Evolutionary conservation across 495 filamentous ascomycete genomes (phyloP).

Genomic region (Friedmanniomyces endolithicus): DNA sequence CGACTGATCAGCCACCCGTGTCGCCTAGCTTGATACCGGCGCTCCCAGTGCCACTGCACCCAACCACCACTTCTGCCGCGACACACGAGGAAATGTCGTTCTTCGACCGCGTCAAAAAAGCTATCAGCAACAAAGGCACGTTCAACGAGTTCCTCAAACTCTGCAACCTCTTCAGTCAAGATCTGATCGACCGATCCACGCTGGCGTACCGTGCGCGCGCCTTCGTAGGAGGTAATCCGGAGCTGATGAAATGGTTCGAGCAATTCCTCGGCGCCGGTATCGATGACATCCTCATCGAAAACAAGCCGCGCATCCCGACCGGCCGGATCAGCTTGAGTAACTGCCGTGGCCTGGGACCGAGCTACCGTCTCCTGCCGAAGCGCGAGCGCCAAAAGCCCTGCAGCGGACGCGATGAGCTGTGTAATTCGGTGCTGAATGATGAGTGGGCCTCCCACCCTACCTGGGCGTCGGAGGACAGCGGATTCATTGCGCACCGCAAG

Average conservation of each 20-base stretch:
- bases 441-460: slow-evolving; percentile 98
- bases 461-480: slow-evolving; percentile 97
- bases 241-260: slow-evolving; percentile 78
- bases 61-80: slow-evolving; percentile 50
- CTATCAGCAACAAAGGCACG: slow-evolving; percentile 76
- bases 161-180: slow-evolving; percentile 83
- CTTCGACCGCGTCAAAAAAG: slow-evolving; percentile 95
- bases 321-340: slow-evolving; percentile 79
- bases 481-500: slow-evolving; percentile 95
- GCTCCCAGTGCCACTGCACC: slow-evolving; percentile 72
- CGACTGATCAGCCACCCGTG: slow-evolving; percentile 53
- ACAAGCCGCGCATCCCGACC: slow-evolving; percentile 56
- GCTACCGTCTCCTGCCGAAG: slow-evolving; percentile 84
- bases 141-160: slow-evolving; percentile 94
- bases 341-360: slow-evolving; percentile 84
- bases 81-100: slow-evolving; percentile 71
- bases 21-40: slow-evolving; percentile 79
- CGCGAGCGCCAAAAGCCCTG: slow-evolving; percentile 74
- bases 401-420: slow-evolving; percentile 87
- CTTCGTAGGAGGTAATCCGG: slow-evolving; percentile 78
- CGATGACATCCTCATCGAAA: slow-evolving; percentile 64
- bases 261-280: slow-evolving; percentile 58
- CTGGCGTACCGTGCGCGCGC: slow-evolving; percentile 67
- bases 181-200: slow-evolving; percentile 69
- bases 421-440: slow-evolving; percentile 82